Percentiles rank a stretch among this genome's conserved stretches.
phyloP scores from a whole-genome alignment of 1,139 yeast genomes.

The Hemisphaericaspora xylanilytica region DNA sequence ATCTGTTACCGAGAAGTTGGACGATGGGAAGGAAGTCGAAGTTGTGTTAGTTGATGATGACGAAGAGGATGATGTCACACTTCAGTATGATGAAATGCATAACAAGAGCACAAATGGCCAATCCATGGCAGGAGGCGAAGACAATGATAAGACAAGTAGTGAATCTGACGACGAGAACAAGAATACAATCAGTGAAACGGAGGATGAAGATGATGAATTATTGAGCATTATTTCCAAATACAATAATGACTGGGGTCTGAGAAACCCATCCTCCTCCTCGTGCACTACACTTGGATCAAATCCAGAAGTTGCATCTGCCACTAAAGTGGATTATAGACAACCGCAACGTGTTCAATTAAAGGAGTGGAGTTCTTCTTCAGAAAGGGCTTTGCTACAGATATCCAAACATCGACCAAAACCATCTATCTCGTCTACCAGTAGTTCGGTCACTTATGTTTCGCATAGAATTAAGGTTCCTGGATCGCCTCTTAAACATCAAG shows the following conservation, averaged over 20 bases:
- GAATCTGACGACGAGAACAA: too few species aligned
- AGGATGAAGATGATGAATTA: conserved; percentile 30
- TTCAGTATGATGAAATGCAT: too few species aligned
- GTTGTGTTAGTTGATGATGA: conserved; percentile 47
- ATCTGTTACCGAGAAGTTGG: conserved; percentile 38
- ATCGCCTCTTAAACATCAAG: too few species aligned
- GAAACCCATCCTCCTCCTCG: conserved; percentile 19
- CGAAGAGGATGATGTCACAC: conserved; percentile 27
- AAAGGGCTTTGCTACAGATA: conserved; percentile 7
- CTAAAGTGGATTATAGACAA: neutral
- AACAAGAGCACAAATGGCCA: too few species aligned
- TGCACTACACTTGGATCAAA: neutral
- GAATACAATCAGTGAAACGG: too few species aligned
- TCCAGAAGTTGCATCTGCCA: neutral
- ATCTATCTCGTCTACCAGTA: conserved; percentile 13
- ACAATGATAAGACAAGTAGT: too few species aligned
- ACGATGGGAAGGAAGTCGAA: conserved; percentile 43
- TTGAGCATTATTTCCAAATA: conserved; percentile 46
- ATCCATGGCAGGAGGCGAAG: too few species aligned
- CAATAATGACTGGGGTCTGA: conserved; percentile 25
- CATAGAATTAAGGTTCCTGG: too few species aligned
- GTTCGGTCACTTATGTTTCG: conserved; percentile 16
- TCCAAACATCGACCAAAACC: conserved; percentile 8
- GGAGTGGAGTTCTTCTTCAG: too few species aligned
- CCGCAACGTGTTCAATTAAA: neutral